phyloP scores from a whole-genome alignment of 2,329 filamentous ascomycete species.

The Emergomyces pasteurianus region DNA sequence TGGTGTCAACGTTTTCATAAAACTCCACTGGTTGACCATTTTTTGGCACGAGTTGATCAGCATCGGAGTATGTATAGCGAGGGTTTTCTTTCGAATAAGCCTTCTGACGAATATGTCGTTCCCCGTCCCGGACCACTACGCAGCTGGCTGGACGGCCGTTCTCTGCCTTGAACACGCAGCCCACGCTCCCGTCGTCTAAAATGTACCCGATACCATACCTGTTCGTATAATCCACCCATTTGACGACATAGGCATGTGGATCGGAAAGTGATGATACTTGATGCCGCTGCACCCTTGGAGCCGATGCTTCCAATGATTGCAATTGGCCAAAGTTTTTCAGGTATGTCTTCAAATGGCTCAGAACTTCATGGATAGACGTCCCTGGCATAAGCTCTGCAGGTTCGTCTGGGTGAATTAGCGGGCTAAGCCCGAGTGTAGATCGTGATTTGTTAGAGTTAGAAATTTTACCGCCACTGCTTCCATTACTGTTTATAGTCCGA shows the following conservation, averaged over 20 bases:
- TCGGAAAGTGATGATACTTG: constrained; percentile 16
- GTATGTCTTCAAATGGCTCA: constrained; percentile 28
- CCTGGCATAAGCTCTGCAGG: constrained; percentile 25
- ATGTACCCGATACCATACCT: constrained; percentile 42
- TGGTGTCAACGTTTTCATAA: constrained; percentile 33
- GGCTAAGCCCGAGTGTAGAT: constrained; percentile 19
- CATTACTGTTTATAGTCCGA: not conserved
- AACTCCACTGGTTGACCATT: constrained; percentile 34
- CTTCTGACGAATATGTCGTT: constrained; percentile 35
- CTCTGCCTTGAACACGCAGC: constrained; percentile 38
- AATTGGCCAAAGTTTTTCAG: constrained; percentile 25
- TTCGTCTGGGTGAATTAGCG: constrained; percentile 29
- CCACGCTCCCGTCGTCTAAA: constrained; percentile 39
- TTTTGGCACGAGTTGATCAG: constrained; percentile 33
- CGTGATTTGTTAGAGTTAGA: constrained; percentile 8
- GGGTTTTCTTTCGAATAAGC: constrained; percentile 26
- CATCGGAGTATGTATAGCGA: constrained; percentile 25
- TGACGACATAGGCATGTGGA: constrained; percentile 37
- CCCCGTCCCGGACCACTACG: constrained; percentile 35
- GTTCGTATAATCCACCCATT: constrained; percentile 43
- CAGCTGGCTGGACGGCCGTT: constrained; percentile 33
- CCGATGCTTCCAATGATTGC: constrained; percentile 5
- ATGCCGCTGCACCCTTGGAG: constrained; percentile 14
- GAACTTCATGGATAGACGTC: constrained; percentile 29
- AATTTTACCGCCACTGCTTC: constrained; percentile 3